Evolutionary conservation across 768 basidiomycete species (phyloP), one percentile per base, ranked within the genome.

Genomic region (Mycena capillaripes): DNA sequence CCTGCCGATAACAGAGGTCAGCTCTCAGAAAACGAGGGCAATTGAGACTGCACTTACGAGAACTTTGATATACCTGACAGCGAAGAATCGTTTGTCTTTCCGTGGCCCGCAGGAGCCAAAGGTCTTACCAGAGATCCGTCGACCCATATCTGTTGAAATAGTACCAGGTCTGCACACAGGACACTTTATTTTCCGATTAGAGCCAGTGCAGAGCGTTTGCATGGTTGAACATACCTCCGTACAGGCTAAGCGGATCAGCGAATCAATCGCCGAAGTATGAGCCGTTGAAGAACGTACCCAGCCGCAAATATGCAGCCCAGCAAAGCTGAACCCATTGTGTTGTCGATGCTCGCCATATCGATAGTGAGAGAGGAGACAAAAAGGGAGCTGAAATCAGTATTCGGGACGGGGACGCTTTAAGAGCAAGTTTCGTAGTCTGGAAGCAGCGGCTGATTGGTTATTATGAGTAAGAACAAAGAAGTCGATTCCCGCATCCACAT

Each of bases 141-240:
- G 38, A 36, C 14, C 61, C 38, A 67, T 89, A 90, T 63, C 85
- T 83, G 66, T 83, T 79, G 76, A 87, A 90, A 69, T 89, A 90
- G 76, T 86, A 89, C 84, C 86, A 87, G 0, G 89, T 48, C n/a
- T 90, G 89, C 34, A 88, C 85, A 72, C 87, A 89, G 3, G 89
- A 88, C 11, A 90, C 89, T 90, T 64, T 25, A 36, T 34, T 34
- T 44, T 11, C 21, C 69, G 25, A 68, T 61, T 9, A 66, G 55
- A n/a, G 32, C 9, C 34, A 12, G 29, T 10, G n/a, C 19, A 6
- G 59, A 40, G 53, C 38, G 27, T 19, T 23, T 40, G 67, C 50
- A 34, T 27, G 52, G 25, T 34, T 21, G 25, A 55, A 72, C 76
- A n/a, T 82, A 88, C 89, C 88, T 81, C 89, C 89, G 67, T 89